Evolutionary conservation across 768 basidiomycete genomes (phyloP).

Genomic region (Psilocybe tampanensis): DNA sequence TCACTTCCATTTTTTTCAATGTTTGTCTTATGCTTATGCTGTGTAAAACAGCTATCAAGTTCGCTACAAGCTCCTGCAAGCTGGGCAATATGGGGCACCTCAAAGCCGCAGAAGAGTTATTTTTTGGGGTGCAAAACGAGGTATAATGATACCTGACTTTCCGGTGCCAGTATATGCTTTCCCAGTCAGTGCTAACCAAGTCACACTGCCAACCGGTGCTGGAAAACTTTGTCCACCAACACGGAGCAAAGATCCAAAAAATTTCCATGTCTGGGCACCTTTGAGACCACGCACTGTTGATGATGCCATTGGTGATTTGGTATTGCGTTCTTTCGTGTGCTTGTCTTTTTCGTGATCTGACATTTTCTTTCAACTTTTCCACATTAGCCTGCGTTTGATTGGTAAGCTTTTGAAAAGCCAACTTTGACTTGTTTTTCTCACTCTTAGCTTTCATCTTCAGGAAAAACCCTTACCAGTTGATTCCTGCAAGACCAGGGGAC

Average conservation of each 20-base stretch:
- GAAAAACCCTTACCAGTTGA: slow-evolving; percentile 55
- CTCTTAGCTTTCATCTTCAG: slow-evolving; percentile 29
- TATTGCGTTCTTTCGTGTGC: slow-evolving; percentile 26
- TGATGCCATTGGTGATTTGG: slow-evolving; percentile 73
- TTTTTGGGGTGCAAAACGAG: slow-evolving; percentile 65
- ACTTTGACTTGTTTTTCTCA: not conserved
- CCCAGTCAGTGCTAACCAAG: slow-evolving; percentile 31
- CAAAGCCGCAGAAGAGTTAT: slow-evolving; percentile 70
- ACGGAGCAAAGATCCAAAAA: slow-evolving; percentile 40
- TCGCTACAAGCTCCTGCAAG: slow-evolving; percentile 64
- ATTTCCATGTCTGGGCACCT: slow-evolving; percentile 60
- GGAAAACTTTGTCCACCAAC: slow-evolving; percentile 40
- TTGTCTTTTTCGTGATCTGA: not conserved
- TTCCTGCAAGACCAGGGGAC: slow-evolving; percentile 35
- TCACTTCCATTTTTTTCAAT: too few relatives aligned
- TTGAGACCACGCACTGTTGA: slow-evolving; percentile 56
- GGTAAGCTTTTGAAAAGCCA: slow-evolving; percentile 44
- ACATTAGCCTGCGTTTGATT: slow-evolving; percentile 66
- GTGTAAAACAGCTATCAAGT: slow-evolving; percentile 59
- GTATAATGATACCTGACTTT: slow-evolving; percentile 57
- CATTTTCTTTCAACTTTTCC: slow-evolving; percentile 10
- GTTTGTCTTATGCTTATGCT: not conserved
- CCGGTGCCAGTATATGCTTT: slow-evolving; percentile 66
- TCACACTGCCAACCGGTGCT: slow-evolving; percentile 47
- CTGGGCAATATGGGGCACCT: slow-evolving; percentile 72